Evolutionary conservation across 495 filamentous ascomycete species (phyloP).

Genomic region (Aspergillus steynii): DNA sequence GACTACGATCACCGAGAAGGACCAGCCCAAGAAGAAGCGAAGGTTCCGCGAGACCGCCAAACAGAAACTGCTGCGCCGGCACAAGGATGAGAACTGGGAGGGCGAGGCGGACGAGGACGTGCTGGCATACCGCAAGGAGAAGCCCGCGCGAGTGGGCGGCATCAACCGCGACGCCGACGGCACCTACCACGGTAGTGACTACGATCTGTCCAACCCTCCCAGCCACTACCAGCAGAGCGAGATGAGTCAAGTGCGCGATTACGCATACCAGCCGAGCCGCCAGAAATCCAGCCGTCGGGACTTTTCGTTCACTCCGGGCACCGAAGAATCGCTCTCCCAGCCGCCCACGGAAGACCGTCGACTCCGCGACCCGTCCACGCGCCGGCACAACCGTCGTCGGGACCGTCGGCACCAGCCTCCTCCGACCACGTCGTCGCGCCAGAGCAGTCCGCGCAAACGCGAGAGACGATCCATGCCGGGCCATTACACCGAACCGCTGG

Average conservation of each 20-base stretch:
- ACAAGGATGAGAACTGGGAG: slow-evolving; percentile 50
- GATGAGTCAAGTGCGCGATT: slow-evolving; percentile 51
- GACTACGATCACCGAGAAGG: slow-evolving; percentile 43
- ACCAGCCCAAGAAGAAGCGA: slow-evolving; percentile 38
- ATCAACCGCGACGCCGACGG: slow-evolving; percentile 77
- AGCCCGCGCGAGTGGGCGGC: slow-evolving; percentile 79
- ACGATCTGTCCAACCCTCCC: slow-evolving; percentile 49
- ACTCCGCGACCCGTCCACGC: slow-evolving; percentile 38
- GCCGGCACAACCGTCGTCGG: slow-evolving; percentile 38
- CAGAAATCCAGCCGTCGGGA: slow-evolving; percentile 36
- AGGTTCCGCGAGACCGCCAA: slow-evolving; percentile 40
- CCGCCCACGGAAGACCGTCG: slow-evolving; percentile 49
- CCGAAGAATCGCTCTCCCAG: slow-evolving; percentile 55
- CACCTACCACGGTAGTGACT: slow-evolving; percentile 66
- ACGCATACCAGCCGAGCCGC: slow-evolving; percentile 38
- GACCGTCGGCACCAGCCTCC: slow-evolving; percentile 30
- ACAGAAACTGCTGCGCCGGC: slow-evolving; percentile 39
- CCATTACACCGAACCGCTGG: slow-evolving; percentile 59
- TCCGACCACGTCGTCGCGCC: slow-evolving; percentile 30
- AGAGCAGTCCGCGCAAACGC: slow-evolving; percentile 42
- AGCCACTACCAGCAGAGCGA: slow-evolving; percentile 53
- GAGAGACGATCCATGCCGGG: slow-evolving; percentile 42
- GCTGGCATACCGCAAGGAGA: slow-evolving; percentile 79
- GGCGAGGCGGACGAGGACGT: slow-evolving; percentile 70
- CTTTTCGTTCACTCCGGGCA: slow-evolving; percentile 52